Evolutionary conservation across 1,139 yeast species (phyloP), one percentile per base, ranked within the genome.

Genomic region (Schwanniomyces etchellsii): DNA sequence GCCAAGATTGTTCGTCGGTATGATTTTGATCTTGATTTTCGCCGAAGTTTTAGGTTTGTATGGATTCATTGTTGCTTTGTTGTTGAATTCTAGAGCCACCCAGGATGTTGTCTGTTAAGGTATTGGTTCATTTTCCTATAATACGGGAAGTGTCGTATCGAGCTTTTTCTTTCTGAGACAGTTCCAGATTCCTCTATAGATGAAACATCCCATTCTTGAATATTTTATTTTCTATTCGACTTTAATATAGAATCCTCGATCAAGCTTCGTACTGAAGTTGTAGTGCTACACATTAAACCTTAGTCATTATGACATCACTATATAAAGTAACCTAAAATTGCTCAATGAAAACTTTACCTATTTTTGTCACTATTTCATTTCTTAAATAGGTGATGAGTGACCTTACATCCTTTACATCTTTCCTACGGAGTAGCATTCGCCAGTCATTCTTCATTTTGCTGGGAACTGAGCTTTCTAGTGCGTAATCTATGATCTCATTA

Each of bases 41-140:
- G 96, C 97, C 29, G 97, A 91, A 71, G 98, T 91, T 38, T 73
- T 91, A 64, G 98, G 98, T 39, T 75, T 91, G 47, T 91, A 91
- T 60, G 98, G 98, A 44, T 81, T 85, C 75, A 85, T 91, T 77
- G 96, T 91, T 43, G 98, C 98, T 41, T 77, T 91, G 57, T 77
- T 91, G 60, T 78, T 91, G 69, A 91, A 91, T 79, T 89, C 98
- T 43, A 85, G 95, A 74, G 96, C 97, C 48, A 81, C 84, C 43
- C 95, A 84, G 69, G 95, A 82, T 64, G 93, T 84, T 45, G 55
- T 65, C 48, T 86, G 95, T 72, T 84, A 78, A n/a, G 25, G 12
- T 23, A 13, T n/a, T n/a, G 7, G 9, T 7, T 9, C 14, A 23
- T n/a, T 10, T 23, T 7, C 14, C 9, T 9, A 18, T 9, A 18